These are phyloP conservation scores for Alternaria conjuncta DNA, from an alignment of 2,329 filamentous ascomycete species.

Conservation along the genomic window DNA sequence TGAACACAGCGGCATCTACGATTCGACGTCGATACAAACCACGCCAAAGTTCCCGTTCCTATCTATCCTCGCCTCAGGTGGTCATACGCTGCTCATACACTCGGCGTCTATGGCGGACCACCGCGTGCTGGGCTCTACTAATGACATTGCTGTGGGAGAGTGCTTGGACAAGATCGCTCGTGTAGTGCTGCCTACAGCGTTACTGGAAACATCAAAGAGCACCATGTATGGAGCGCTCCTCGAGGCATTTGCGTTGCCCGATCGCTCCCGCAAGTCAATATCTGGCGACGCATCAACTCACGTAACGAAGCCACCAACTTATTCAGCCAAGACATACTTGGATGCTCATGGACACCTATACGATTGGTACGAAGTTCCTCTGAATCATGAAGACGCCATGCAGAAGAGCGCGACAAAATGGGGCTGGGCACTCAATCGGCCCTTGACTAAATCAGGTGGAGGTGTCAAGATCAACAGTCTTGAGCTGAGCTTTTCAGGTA, in stretches of 20 bases:
- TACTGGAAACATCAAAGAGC: conserved; percentile 62
- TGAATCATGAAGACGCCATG: conserved; percentile 65
- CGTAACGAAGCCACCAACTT: background rate
- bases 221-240: conserved; percentile 83
- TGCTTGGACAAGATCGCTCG: conserved; percentile 87
- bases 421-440: conserved; percentile 74
- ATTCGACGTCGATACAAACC: background rate
- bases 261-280: conserved; percentile 3
- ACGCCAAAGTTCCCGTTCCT: conserved; percentile 79
- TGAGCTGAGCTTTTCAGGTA: conserved; percentile 67
- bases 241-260: conserved; percentile 78
- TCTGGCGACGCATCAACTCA: background rate
- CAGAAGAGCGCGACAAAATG: conserved; percentile 55
- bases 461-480: conserved; percentile 41
- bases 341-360: conserved; percentile 36
- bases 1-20: background rate
- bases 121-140: conserved; percentile 72
- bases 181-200: conserved; percentile 68
- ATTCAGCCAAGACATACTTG: conserved; percentile 31
- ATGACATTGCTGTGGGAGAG: conserved; percentile 89
- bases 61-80: conserved; percentile 87
- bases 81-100: conserved; percentile 85
- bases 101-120: conserved; percentile 74
- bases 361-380: conserved; percentile 64
- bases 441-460: conserved; percentile 61